Evolutionary conservation across 441 rosid species (phyloP).

Genomic region (Viola pubescens): DNA sequence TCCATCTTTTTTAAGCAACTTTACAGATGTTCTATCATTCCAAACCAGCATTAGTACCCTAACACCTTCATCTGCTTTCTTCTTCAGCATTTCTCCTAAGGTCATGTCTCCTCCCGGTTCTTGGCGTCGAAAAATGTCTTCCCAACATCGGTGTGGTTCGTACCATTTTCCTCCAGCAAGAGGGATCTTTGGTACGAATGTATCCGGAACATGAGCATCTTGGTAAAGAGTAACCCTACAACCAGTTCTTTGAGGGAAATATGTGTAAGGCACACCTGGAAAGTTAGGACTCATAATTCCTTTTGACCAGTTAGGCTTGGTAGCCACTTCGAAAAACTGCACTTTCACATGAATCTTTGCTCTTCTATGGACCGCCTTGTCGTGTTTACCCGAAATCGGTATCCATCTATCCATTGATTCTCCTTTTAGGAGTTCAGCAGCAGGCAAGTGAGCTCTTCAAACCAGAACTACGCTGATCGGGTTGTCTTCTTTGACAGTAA

Average conservation of each 20-base stretch:
- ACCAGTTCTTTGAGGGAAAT: conserved; percentile 26
- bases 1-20: conserved; percentile 28
- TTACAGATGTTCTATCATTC: conserved; percentile 35
- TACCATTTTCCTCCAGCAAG: conserved; percentile 14
- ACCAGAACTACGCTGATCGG: conserved; percentile 23
- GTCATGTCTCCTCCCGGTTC: conserved; percentile 16
- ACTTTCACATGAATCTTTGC: conserved; percentile 28
- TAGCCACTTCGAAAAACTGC: conserved; percentile 23
- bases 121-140: conserved; percentile 29
- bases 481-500: conserved; percentile 26
- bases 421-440: conserved; percentile 14
- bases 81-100: conserved; percentile 36
- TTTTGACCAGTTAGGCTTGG: conserved; percentile 19
- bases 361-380: conserved; percentile 13
- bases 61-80: conserved; percentile 32
- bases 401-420: conserved; percentile 20
- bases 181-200: conserved; percentile 17
- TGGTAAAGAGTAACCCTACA: conserved; percentile 36
- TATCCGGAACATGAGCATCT: conserved; percentile 29
- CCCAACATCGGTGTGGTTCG: conserved; percentile 29
- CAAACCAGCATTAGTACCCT: conserved; percentile 34
- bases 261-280: conserved; percentile 30
- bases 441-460: conserved; percentile 29
- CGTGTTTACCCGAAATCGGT: conserved; percentile 9
- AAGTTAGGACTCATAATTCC: conserved; percentile 24